Conservation (phyloP, 164 flowering plant genomes). For the Vitis vinifera region ASM3070453v1 NC_081814.1:499501-500000, state of each 20-base stretch:
- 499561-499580: constrained; percentile 2
- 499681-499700: constrained; percentile 69
- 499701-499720: constrained; percentile 81
- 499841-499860: constrained; percentile 92
- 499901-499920: constrained; percentile 23
- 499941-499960: background rate
- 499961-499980: background rate
- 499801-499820: constrained; percentile 85
- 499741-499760: constrained; percentile 79
- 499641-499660: constrained; percentile 95
- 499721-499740: constrained; percentile 87
- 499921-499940: constrained; percentile 7
- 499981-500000: constrained; percentile 1
- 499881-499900: constrained; percentile 74
- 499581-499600: background rate
- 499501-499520: constrained; percentile 74
- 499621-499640: constrained; percentile 62
- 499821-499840: constrained; percentile 88
- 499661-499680: constrained; percentile 86
- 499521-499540: constrained; percentile 97
- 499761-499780: constrained; percentile 65
- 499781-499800: constrained; percentile 54
- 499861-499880: constrained; percentile 97
- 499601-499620: background rate
- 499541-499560: constrained; percentile 69